Conservation (phyloP, 176 grass and related monocot genomes). For the Saccharum spontaneum region DNA sequence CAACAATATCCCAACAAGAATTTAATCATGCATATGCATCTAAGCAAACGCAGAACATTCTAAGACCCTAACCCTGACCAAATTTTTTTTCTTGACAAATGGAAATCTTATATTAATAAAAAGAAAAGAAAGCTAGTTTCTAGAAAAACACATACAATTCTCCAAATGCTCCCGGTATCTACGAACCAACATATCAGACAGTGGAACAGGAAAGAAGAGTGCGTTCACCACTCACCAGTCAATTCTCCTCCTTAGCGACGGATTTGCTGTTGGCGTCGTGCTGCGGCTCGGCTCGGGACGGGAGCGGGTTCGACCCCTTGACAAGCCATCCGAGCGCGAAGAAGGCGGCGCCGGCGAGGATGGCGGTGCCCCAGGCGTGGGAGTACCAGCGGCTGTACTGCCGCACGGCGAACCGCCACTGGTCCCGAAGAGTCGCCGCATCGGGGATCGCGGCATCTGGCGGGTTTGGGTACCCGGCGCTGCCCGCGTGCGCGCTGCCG, state of each 20-base stretch:
- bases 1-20: not conserved
- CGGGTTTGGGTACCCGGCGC: slow-evolving; percentile 56
- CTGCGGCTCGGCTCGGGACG: slow-evolving; percentile 38
- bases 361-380: slow-evolving; percentile 87
- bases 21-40: not conserved
- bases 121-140: not conserved
- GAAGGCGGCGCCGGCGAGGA: slow-evolving; percentile 73
- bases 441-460: slow-evolving; percentile 72
- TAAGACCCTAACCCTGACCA: not conserved
- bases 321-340: slow-evolving; percentile 74
- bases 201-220: not conserved
- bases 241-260: slow-evolving; percentile 23
- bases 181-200: not conserved
- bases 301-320: slow-evolving; percentile 86
- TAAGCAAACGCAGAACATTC: not conserved
- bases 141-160: not conserved
- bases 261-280: not conserved
- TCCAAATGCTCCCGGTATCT: not conserved
- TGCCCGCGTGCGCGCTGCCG: not conserved
- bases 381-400: slow-evolving; percentile 98
- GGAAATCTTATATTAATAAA: not conserved
- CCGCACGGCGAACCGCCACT: slow-evolving; percentile 82
- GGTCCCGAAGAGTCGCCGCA: slow-evolving; percentile 70
- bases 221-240: slow-evolving; percentile 19
- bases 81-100: not conserved